These are phyloP conservation scores for Hanseniaspora clermontiae DNA, from an alignment of 805 yeast genomes.

Conservation along the genomic window DNA sequence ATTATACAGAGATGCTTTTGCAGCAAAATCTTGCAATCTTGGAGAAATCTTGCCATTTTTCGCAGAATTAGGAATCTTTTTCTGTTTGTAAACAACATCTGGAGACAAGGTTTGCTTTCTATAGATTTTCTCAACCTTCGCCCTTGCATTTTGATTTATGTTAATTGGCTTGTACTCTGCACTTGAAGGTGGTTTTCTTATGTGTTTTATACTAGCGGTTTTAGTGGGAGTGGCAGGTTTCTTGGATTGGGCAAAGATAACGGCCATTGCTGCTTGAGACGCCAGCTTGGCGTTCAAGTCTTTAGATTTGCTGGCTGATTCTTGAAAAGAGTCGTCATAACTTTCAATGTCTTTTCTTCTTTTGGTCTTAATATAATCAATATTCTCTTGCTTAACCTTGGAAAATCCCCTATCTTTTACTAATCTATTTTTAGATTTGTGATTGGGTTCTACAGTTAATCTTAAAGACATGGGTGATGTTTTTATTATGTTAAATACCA, in stretches of 20 bases:
- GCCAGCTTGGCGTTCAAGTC: conserved; percentile 3
- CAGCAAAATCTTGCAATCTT: neutral
- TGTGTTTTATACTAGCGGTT: neutral
- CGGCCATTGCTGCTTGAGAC: conserved; percentile 12
- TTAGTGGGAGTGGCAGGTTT: neutral
- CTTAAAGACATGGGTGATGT: neutral
- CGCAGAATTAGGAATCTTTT: neutral
- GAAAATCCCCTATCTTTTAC: neutral
- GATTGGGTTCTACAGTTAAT: neutral
- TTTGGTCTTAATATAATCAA: neutral
- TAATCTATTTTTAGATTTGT: neutral
- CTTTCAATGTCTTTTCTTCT: neutral
- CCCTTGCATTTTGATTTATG: neutral
- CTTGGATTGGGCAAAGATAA: neutral
- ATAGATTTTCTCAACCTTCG: neutral
- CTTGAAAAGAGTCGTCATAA: neutral
- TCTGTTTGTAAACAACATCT: neutral
- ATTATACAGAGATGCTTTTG: neutral
- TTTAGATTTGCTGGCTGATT: neutral
- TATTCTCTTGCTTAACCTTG: neutral
- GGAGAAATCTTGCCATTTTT: neutral
- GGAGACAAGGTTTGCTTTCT: neutral
- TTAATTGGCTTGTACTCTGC: neutral
- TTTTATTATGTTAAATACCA: neutral
- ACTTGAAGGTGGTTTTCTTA: neutral